phyloP scores from a whole-genome alignment of 257 asterid genomes.

The Solanum pennellii region DNA sequence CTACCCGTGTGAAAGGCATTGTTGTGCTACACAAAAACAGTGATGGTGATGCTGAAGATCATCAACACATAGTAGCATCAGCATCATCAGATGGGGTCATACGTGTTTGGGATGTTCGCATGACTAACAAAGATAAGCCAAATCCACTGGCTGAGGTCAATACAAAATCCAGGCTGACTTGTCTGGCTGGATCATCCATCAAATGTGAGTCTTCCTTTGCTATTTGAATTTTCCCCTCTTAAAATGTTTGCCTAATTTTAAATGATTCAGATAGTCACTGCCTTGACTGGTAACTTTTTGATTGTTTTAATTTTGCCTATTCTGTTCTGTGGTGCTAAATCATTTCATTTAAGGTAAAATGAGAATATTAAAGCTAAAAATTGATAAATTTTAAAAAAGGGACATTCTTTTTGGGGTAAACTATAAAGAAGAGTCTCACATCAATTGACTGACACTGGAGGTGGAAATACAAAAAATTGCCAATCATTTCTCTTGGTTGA shows the following conservation, averaged over 20 bases:
- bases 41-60: constrained; percentile 31
- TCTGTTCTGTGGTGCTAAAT: not conserved
- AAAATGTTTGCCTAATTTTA: not conserved
- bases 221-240: not conserved
- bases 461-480: not conserved
- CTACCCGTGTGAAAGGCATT: constrained; percentile 80
- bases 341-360: not conserved
- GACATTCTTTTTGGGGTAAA: not conserved
- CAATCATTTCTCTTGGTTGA: not conserved
- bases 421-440: not conserved
- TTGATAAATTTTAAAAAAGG: not conserved
- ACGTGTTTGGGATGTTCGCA: constrained; percentile 88
- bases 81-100: constrained; percentile 93
- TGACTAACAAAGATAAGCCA: constrained; percentile 34
- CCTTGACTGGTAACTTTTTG: not conserved
- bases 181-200: constrained; percentile 89
- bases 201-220: constrained; percentile 37
- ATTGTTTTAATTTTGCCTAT: not conserved
- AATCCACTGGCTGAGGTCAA: constrained; percentile 57
- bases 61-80: constrained; percentile 72
- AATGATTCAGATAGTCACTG: not conserved
- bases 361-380: not conserved
- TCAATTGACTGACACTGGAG: not conserved
- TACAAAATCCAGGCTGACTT: constrained; percentile 86
- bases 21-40: constrained; percentile 48